Conservation (phyloP, 225 moss, liverwort and hornwort species). For the Lunularia cruciata region DNA sequence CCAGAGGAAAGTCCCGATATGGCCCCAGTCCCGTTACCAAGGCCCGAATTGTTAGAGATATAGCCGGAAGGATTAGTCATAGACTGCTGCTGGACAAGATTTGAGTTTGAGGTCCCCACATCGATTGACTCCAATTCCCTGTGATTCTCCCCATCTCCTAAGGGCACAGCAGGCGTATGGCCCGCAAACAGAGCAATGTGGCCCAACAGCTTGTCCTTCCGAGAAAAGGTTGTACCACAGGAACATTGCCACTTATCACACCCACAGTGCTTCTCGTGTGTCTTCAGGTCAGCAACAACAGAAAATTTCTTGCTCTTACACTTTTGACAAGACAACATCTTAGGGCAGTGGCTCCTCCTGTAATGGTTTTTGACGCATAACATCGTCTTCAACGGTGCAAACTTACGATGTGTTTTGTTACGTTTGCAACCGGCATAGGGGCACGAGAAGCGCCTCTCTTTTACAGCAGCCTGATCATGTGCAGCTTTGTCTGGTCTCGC, state of each 20-base stretch:
- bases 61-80: slow-evolving; percentile 39
- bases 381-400: slow-evolving; percentile 90
- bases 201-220: slow-evolving; percentile 89
- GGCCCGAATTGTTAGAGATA: slow-evolving; percentile 6
- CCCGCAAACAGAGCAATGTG: slow-evolving; percentile 81
- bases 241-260: slow-evolving; percentile 96
- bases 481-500: slow-evolving; percentile 68
- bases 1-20: slow-evolving; percentile 16
- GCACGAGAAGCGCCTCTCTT: slow-evolving; percentile 79
- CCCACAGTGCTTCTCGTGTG: slow-evolving; percentile 99
- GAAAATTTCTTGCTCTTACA: slow-evolving; percentile 96
- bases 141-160: slow-evolving; percentile 54
- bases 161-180: slow-evolving; percentile 70
- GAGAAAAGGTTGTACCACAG: slow-evolving; percentile 89
- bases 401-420: slow-evolving; percentile 96
- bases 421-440: slow-evolving; percentile 85
- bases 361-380: slow-evolving; percentile 98
- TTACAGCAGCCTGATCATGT: slow-evolving; percentile 44
- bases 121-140: slow-evolving; percentile 42
- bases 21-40: slow-evolving; percentile 22
- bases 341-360: slow-evolving; percentile 92
- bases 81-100: slow-evolving; percentile 15
- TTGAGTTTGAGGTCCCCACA: slow-evolving; percentile 34
- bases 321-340: slow-evolving; percentile 72
- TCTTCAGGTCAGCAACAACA: slow-evolving; percentile 91